These are phyloP conservation scores for Sclerotinia sclerotiorum DNA, from an alignment of 2,329 filamentous ascomycete species.

Conservation along the genomic window DNA sequence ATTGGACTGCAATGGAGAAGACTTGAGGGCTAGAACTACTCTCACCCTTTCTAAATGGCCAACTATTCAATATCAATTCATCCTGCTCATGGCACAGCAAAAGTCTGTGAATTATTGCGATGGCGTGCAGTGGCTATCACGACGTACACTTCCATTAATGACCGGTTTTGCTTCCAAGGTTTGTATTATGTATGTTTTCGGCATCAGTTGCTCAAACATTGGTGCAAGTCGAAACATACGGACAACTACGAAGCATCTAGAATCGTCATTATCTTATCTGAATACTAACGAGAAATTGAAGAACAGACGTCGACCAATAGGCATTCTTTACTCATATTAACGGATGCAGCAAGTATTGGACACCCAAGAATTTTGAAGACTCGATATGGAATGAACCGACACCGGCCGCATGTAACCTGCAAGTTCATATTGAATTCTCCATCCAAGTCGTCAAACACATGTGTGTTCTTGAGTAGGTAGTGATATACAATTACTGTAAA, in stretches of 20 bases:
- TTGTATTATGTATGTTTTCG: not conserved
- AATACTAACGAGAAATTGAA: not conserved
- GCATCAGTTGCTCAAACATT: not conserved
- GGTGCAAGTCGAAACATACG: not conserved
- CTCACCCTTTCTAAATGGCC: not conserved
- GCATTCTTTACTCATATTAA: not conserved
- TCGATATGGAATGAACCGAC: not conserved
- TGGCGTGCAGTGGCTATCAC: not conserved
- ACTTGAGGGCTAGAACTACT: not conserved
- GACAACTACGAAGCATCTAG: not conserved
- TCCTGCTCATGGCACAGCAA: not conserved
- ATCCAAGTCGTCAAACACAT: conserved; percentile 8
- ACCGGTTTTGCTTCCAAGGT: not conserved
- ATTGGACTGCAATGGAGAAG: not conserved
- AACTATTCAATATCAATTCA: not conserved
- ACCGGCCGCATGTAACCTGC: not conserved
- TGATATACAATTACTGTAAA: not conserved
- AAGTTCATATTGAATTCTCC: not conserved
- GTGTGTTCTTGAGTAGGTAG: not conserved
- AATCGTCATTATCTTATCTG: not conserved
- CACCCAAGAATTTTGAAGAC: not conserved
- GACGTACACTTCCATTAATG: not conserved
- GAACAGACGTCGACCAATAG: not conserved
- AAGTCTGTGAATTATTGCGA: not conserved
- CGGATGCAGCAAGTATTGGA: not conserved